Evolutionary conservation across 2,329 filamentous ascomycete species (phyloP).

Genomic region (Talaromyces rugulosus): DNA sequence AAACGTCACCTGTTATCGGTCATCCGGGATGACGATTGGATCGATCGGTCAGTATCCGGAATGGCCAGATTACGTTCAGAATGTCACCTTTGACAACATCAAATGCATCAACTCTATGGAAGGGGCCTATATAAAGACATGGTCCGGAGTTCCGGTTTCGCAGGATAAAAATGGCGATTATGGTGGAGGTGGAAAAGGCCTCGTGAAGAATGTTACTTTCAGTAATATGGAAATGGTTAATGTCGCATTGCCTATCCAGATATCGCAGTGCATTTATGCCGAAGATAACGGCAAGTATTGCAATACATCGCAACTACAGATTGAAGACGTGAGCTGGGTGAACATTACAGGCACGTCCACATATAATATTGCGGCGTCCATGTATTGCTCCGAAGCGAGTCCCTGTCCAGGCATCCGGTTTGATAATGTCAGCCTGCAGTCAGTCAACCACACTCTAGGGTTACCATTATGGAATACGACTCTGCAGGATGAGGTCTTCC

Average conservation of each 20-base stretch:
- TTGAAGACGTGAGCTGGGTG: conserved; percentile 46
- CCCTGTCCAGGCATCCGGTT: conserved; percentile 47
- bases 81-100: conserved; percentile 35
- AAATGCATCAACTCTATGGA: conserved; percentile 16
- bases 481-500: conserved; percentile 32
- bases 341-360: conserved; percentile 49
- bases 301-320: conserved; percentile 29
- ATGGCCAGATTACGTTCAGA: conserved; percentile 33
- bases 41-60: conserved; percentile 37
- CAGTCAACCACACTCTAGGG: conserved; percentile 30
- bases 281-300: conserved; percentile 3
- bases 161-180: conserved; percentile 19
- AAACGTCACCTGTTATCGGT: conserved; percentile 37
- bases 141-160: conserved; percentile 18
- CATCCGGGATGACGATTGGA: conserved; percentile 36
- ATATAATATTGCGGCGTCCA: conserved; percentile 47
- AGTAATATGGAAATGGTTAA: conserved; percentile 22
- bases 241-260: conserved; percentile 21
- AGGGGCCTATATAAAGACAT: conserved; percentile 24
- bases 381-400: conserved; percentile 41
- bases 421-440: conserved; percentile 44
- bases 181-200: conserved; percentile 21
- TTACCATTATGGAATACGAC: conserved; percentile 23
- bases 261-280: conserved; percentile 24
- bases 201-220: conserved; percentile 20